Evolutionary conservation across 2,329 filamentous ascomycete genomes (phyloP), one percentile per base, ranked within the genome.

Genomic region (Phaeosphaeria sp.): DNA sequence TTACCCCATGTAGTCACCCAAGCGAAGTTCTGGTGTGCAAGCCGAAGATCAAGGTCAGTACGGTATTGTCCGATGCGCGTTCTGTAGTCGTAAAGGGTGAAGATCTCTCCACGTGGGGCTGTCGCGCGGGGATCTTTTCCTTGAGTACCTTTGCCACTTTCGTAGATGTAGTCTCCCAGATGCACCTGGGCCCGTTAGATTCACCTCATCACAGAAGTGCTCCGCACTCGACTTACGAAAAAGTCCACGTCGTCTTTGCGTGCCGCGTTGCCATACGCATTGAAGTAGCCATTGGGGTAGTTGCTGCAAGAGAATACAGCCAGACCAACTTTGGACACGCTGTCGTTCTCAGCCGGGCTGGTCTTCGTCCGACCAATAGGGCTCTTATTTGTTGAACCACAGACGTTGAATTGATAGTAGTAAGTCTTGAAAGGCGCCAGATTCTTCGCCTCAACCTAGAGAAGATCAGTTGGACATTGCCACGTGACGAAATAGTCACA

Each of bases 281-380:
- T 83, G 67, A 83, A 83, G 62, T 79, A 83, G 1, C 81, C 81
- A 53, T 79, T 79, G 0, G 79, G 72, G 43, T 71, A 75, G 49
- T 76, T 91, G 64, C 81, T 84, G 79, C 90, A 92, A 1, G 88
- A 91, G 71, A 89, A 92, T 1, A 93, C 83, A 1, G 89, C 89
- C 56, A 92, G 80, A 25, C 81, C 84, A 51, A 92, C 77, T 21
- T 83, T 78, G 1, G 82, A 79, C 3, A 89, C 82, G 20, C 84
- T 79, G 49, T 89, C 85, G 9, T 84, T 78, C 6, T 81, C 78
- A 1, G 76, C 73, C 1, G 90, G 89, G 13, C 86, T 85, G 0
- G 90, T 91, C 79, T 91, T 92, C 20, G 89, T 92, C 4, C 87
- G 80, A 11, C 90, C 89, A 20, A 91, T 48, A 0, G 86, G 84